These are phyloP conservation scores for Vishniacozyma victoriae DNA, from an alignment of 768 basidiomycete species.

Conservation along the genomic window DNA sequence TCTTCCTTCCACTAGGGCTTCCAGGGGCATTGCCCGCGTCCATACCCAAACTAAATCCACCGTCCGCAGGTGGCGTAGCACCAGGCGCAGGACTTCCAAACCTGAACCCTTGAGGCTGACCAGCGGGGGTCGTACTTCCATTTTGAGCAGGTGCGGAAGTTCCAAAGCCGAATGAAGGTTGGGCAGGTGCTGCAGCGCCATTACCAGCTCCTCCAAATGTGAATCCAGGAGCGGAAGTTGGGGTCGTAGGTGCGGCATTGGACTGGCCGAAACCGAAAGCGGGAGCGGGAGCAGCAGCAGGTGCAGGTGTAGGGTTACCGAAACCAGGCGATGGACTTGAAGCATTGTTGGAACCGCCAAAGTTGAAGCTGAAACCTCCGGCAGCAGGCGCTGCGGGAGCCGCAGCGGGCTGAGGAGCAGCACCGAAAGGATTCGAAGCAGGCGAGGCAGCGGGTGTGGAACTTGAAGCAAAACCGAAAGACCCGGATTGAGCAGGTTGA, in stretches of 20 bases:
- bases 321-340: background rate
- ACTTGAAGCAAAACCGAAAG: constrained; percentile 1
- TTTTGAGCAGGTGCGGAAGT: background rate
- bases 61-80: background rate
- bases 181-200: background rate
- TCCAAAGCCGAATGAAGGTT: background rate
- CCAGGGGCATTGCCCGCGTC: constrained; percentile 3
- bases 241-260: background rate
- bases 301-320: background rate
- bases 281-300: background rate
- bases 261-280: constrained; percentile 4
- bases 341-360: background rate
- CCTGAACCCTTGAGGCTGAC: constrained; percentile 1
- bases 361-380: background rate
- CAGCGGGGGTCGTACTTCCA: background rate
- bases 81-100: constrained; percentile 16
- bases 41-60: constrained; percentile 11
- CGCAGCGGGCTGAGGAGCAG: background rate
- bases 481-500: too few species aligned
- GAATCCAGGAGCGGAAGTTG: constrained; percentile 4
- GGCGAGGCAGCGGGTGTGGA: constrained; percentile 5
- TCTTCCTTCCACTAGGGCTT: constrained; percentile 12
- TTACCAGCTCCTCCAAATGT: constrained; percentile 7
- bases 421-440: constrained; percentile 15
- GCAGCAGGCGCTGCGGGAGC: constrained; percentile 4